Conservation (phyloP, 1,139 yeast species). For the Yamadazyma songkhlaensis region DNA sequence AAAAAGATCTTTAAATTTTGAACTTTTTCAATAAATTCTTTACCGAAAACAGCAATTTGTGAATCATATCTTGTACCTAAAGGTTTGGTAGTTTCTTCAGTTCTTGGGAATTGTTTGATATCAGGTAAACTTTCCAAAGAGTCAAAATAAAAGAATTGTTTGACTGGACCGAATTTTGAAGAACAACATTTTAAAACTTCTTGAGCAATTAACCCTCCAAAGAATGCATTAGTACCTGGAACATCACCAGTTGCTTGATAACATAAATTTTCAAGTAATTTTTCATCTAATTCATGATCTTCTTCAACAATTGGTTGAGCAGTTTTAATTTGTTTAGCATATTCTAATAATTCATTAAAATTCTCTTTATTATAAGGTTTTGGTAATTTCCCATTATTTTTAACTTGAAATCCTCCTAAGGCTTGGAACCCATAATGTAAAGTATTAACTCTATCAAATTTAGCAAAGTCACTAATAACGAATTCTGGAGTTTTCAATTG, state of each 20-base stretch:
- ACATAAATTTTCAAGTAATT: conserved; percentile 67
- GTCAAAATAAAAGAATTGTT: conserved; percentile 91
- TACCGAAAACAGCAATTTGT: conserved; percentile 92
- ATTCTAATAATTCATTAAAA: conserved; percentile 61
- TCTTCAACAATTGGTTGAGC: conserved; percentile 63
- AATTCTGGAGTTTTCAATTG: conserved; percentile 80
- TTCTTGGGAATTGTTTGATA: conserved; percentile 54
- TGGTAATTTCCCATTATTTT: conserved; percentile 67
- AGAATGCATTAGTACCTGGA: conserved; percentile 85
- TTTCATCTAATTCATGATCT: conserved; percentile 56
- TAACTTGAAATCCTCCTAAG: conserved; percentile 66
- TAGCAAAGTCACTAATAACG: conserved; percentile 83
- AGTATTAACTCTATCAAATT: conserved; percentile 88
- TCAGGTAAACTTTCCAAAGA: conserved; percentile 87
- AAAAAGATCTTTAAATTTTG: conserved; percentile 80
- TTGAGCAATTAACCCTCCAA: conserved; percentile 95
- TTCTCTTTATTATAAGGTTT: conserved; percentile 74
- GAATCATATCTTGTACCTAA: conserved; percentile 82
- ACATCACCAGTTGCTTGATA: conserved; percentile 90
- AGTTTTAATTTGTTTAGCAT: conserved; percentile 58
- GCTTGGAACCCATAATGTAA: conserved; percentile 93
- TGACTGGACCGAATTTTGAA: conserved; percentile 87
- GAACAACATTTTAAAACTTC: conserved; percentile 94
- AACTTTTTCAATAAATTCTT: conserved; percentile 66
- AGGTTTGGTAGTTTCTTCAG: conserved; percentile 72